Percentiles rank a stretch among this genome's conserved stretches.
phyloP scores from a whole-genome alignment of 257 asterid species.

The Solanum neorickii region DNA sequence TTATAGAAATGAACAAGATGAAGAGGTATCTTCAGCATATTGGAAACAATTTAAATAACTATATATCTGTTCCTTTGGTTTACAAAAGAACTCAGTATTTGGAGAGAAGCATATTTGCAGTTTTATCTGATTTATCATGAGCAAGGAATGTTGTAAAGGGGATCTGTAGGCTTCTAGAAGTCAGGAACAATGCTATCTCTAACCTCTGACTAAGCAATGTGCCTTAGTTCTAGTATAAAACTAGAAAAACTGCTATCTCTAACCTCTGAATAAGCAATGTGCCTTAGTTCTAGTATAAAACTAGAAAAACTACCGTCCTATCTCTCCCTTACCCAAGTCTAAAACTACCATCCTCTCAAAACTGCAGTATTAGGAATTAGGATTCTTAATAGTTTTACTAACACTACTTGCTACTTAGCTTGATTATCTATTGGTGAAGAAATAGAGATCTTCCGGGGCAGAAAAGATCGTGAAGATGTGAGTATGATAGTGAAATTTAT shows the following conservation, averaged over 20 bases:
- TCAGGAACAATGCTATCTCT: neutral
- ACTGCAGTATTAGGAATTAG: neutral
- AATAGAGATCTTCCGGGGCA: neutral
- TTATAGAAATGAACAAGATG: neutral
- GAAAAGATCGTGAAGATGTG: neutral
- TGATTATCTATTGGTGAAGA: neutral
- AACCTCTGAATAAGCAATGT: no score
- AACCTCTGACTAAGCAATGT: neutral
- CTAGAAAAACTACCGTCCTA: neutral
- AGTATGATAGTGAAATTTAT: neutral
- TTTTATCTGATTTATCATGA: neutral
- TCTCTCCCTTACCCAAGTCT: neutral
- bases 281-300: no score
- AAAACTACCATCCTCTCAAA: no score
- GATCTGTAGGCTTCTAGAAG: neutral
- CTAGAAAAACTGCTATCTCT: neutral
- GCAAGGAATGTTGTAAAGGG: neutral
- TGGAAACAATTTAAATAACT: neutral
- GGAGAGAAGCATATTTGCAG: neutral
- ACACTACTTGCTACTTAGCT: neutral
- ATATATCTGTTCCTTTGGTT: neutral
- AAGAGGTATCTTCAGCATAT: neutral
- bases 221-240: neutral
- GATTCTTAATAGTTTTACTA: neutral
- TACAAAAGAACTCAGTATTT: neutral